Conservation (phyloP, 2,329 filamentous ascomycete species). For the Mycosphaerella sp. region DNA sequence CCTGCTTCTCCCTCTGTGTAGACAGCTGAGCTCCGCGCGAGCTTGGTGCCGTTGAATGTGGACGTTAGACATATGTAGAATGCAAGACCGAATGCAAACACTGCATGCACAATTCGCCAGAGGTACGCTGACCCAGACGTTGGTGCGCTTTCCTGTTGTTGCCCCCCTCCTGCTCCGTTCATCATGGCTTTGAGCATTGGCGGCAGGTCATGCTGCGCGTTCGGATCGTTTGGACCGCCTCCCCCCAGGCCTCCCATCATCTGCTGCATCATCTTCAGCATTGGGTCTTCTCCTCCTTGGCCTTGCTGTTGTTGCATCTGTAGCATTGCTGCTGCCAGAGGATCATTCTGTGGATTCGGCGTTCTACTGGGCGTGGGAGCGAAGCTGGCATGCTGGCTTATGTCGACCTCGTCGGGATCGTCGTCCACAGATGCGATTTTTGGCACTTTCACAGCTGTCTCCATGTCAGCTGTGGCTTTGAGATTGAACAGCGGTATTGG, state of each 20-base stretch:
- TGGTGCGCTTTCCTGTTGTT: slow-evolving; percentile 30
- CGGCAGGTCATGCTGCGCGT: slow-evolving; percentile 40
- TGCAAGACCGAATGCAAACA: slow-evolving; percentile 64
- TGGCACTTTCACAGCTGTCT: slow-evolving; percentile 29
- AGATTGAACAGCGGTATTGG: not conserved
- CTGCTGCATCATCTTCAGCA: slow-evolving; percentile 70
- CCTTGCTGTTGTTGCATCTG: slow-evolving; percentile 24
- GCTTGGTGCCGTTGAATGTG: slow-evolving; percentile 61
- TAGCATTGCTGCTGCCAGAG: slow-evolving; percentile 29
- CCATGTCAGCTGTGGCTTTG: slow-evolving; percentile 1
- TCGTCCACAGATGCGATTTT: slow-evolving; percentile 39
- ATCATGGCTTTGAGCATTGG: slow-evolving; percentile 44
- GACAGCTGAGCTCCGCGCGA: slow-evolving; percentile 44
- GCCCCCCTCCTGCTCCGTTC: slow-evolving; percentile 31
- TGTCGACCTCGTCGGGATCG: slow-evolving; percentile 69
- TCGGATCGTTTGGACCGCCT: slow-evolving; percentile 32
- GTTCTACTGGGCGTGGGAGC: slow-evolving; percentile 13
- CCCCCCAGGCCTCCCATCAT: slow-evolving; percentile 36
- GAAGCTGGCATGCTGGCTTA: slow-evolving; percentile 35
- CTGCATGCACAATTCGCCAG: slow-evolving; percentile 68
- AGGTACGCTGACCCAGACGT: slow-evolving; percentile 46
- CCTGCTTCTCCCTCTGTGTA: slow-evolving; percentile 38
- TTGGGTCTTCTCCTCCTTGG: slow-evolving; percentile 51
- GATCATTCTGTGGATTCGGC: slow-evolving; percentile 20
- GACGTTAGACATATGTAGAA: slow-evolving; percentile 64